Evolutionary conservation across 345 rosid genomes (phyloP).

Genomic region (Ceriops zippeliana): DNA sequence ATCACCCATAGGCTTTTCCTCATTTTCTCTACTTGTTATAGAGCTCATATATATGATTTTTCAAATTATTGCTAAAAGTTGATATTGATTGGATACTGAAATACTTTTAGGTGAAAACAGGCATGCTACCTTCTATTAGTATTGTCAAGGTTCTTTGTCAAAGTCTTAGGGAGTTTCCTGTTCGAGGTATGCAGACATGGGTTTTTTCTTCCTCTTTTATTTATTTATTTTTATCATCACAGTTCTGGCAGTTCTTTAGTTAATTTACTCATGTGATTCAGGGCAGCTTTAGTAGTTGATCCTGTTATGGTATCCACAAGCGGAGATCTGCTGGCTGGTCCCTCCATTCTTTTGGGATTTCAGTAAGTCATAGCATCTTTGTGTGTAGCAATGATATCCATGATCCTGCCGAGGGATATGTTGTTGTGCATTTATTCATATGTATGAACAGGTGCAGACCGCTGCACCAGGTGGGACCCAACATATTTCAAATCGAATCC

Average conservation of each 20-base stretch:
- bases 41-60: not conserved
- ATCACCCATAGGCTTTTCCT: not conserved
- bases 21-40: not conserved
- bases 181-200: slow-evolving; percentile 44
- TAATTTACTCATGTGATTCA: slow-evolving; percentile 36
- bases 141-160: slow-evolving; percentile 57
- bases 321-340: slow-evolving; percentile 81
- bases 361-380: slow-evolving; percentile 39
- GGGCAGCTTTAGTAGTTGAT: slow-evolving; percentile 93
- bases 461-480: too few species aligned
- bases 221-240: not conserved
- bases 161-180: slow-evolving; percentile 54
- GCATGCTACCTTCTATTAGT: slow-evolving; percentile 83
- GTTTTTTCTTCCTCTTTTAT: not conserved
- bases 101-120: slow-evolving; percentile 75
- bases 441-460: too few species aligned
- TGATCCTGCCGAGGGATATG: not conserved
- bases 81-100: not conserved
- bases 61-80: not conserved
- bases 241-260: slow-evolving; percentile 21
- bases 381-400: not conserved
- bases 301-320: slow-evolving; percentile 98
- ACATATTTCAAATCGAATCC: too few species aligned
- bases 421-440: too few species aligned
- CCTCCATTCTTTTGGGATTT: slow-evolving; percentile 61